These are phyloP conservation scores for Amanita jacksonii DNA, from an alignment of 768 basidiomycete species.

Conservation along the genomic window DNA sequence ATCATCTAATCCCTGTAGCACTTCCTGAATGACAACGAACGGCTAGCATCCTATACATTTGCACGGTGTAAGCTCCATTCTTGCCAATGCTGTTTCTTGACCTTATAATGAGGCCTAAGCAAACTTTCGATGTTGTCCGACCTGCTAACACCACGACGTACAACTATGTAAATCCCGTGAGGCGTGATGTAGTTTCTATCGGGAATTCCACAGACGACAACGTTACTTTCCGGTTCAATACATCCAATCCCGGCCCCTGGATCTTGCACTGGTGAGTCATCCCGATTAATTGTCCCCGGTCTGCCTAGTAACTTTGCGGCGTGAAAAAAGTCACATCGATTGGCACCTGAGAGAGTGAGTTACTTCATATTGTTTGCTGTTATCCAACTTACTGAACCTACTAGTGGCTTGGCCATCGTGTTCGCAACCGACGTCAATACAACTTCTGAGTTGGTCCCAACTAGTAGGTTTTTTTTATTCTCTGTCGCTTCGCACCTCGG, in stretches of 20 bases:
- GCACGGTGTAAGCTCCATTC: constrained; percentile 20
- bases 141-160: constrained; percentile 26
- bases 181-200: constrained; percentile 39
- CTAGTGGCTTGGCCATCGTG: constrained; percentile 29
- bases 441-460: constrained; percentile 7
- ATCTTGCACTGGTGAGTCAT: constrained; percentile 34
- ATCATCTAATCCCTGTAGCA: background rate
- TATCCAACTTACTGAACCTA: background rate
- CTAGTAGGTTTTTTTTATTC: constrained; percentile 9
- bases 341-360: constrained; percentile 37
- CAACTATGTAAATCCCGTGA: constrained; percentile 43
- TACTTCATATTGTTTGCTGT: background rate
- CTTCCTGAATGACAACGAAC: too few relatives aligned
- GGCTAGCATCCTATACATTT: constrained; percentile 33
- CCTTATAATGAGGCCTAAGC: constrained; percentile 17
- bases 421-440: constrained; percentile 25
- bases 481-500: background rate
- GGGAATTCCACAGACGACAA: constrained; percentile 21
- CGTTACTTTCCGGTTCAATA: constrained; percentile 40
- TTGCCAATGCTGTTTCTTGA: background rate
- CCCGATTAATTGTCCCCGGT: background rate
- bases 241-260: constrained; percentile 45
- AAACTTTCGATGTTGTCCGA: constrained; percentile 35
- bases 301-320: background rate
- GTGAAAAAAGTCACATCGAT: constrained; percentile 35